phyloP scores from a whole-genome alignment of 2,329 filamentous ascomycete species.

The Xylariaceae sp. region DNA sequence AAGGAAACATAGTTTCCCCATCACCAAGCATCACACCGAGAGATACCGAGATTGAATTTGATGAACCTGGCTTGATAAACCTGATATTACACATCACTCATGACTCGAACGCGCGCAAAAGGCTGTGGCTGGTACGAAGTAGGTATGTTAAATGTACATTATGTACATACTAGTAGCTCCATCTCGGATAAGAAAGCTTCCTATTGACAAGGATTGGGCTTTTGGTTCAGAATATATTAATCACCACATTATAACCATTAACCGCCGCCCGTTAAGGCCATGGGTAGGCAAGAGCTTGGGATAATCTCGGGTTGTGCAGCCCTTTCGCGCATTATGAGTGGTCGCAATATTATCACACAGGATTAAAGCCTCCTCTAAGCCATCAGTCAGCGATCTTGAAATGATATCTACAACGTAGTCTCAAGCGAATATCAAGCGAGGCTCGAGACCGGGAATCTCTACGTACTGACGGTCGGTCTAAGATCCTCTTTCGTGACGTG shows the following conservation, averaged over 20 bases:
- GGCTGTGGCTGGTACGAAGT: constrained; percentile 19
- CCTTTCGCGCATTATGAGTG: constrained; percentile 26
- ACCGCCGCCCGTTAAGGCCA: constrained; percentile 37
- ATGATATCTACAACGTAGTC: constrained; percentile 4
- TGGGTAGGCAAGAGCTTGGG: constrained; percentile 31
- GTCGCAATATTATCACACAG: constrained; percentile 23
- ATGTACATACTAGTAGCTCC: too few relatives aligned
- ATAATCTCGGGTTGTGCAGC: constrained; percentile 42
- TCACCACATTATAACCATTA: constrained; percentile 43
- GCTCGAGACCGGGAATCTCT: neutral
- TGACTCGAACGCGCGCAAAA: constrained; percentile 21
- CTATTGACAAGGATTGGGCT: constrained; percentile 24
- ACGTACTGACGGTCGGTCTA: neutral
- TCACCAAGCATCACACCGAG: constrained; percentile 25
- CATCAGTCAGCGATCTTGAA: constrained; percentile 16
- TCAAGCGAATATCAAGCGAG: constrained; percentile 7
- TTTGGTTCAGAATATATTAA: constrained; percentile 40
- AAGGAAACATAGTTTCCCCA: neutral
- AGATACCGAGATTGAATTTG: constrained; percentile 16
- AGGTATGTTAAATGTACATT: too few relatives aligned
- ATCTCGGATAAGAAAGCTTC: constrained; percentile 26
- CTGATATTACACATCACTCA: constrained; percentile 14
- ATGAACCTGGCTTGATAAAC: too few relatives aligned
- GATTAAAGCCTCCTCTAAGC: constrained; percentile 13
- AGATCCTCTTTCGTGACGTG: neutral